Conservation (phyloP, 768 basidiomycete genomes). For the Cubamyces lactineus region DNA sequence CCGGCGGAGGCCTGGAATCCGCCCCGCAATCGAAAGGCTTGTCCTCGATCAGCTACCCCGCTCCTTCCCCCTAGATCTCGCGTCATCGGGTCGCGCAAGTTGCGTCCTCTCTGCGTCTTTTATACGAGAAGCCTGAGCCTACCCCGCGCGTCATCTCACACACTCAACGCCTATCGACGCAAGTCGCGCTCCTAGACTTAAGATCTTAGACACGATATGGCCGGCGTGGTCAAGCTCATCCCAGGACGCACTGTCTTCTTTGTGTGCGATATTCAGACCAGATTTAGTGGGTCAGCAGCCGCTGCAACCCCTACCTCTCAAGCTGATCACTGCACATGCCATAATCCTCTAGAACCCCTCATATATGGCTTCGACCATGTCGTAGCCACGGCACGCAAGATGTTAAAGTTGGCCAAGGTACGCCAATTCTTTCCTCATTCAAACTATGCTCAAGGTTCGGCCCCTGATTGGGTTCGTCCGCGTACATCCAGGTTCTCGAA, state of each 20-base stretch:
- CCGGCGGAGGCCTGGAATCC: not conserved
- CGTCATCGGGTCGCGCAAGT: constrained; percentile 1
- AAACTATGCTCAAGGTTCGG: not conserved
- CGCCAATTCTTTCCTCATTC: constrained; percentile 3
- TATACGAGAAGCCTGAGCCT: not conserved
- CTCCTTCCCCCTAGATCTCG: not conserved
- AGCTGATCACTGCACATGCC: no score
- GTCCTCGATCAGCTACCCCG: not conserved
- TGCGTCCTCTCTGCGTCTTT: not conserved
- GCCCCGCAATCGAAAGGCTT: not conserved
- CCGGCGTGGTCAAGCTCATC: constrained; percentile 38
- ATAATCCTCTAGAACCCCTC: constrained; percentile 40
- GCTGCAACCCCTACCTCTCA: no score
- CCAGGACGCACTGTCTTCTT: constrained; percentile 61
- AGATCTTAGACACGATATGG: not conserved
- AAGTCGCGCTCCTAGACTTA: no score
- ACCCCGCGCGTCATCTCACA: not conserved
- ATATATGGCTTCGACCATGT: constrained; percentile 77
- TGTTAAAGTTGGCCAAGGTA: constrained; percentile 77
- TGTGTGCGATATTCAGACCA: constrained; percentile 82
- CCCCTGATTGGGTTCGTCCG: not conserved
- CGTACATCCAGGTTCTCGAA: constrained; percentile 51
- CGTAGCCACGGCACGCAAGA: constrained; percentile 69
- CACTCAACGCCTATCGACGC: no score
- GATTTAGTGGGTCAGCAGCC: constrained; percentile 58